phyloP scores from a whole-genome alignment of 1,284 basidiomycete species.

The Boletus subluridellus region DNA sequence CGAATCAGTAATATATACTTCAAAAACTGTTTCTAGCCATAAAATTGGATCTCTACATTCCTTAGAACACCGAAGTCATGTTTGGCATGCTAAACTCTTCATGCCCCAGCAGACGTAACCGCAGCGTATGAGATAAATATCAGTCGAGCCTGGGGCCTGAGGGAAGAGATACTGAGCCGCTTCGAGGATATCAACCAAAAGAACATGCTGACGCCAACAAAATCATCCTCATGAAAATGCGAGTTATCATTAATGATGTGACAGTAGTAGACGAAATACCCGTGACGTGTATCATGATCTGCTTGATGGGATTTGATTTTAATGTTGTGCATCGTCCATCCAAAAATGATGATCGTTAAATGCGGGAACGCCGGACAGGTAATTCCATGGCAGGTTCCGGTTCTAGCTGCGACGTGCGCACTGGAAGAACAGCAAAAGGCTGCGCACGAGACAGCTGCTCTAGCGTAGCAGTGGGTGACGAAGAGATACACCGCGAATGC shows the following conservation, averaged over 20 bases:
- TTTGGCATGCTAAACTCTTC: not conserved
- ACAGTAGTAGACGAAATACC: not conserved
- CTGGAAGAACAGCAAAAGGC: conserved; percentile 24
- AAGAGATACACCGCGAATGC: conserved; percentile 1
- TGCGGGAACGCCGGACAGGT: conserved; percentile 15
- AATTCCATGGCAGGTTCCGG: conserved; percentile 35
- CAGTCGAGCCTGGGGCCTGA: not conserved
- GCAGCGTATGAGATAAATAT: not conserved
- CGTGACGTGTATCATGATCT: not conserved
- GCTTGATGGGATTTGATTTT: not conserved
- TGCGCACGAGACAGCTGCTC: conserved; percentile 6
- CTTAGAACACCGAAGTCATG: not conserved
- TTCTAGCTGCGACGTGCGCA: conserved; percentile 34
- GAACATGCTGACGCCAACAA: not conserved
- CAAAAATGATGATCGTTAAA: not conserved
- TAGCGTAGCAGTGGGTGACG: not conserved
- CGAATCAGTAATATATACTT: not conserved
- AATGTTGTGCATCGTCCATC: not conserved
- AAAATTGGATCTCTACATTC: not conserved
- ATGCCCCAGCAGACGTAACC: not conserved
- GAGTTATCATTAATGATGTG: not conserved
- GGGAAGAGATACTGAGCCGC: not conserved
- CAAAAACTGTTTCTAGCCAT: not conserved
- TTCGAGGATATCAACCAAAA: not conserved
- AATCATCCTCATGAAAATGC: not conserved